These are phyloP conservation scores for Basipetospora sp. DNA, from an alignment of 2,329 filamentous ascomycete genomes.

Conservation along the genomic window DNA sequence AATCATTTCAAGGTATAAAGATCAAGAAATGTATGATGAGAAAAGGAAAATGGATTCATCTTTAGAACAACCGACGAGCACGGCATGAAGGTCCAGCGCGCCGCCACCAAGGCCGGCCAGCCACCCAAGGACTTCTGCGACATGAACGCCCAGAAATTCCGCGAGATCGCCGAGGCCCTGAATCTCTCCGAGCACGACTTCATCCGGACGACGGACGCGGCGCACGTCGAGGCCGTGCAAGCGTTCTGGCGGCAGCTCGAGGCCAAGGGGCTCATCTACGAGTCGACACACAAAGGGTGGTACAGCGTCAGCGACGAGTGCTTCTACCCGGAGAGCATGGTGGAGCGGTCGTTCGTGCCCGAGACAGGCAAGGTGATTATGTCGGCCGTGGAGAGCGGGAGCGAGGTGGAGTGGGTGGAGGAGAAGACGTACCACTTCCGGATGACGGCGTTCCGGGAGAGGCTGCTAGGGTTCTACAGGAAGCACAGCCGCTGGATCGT, in stretches of 20 bases:
- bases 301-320: conserved; percentile 95
- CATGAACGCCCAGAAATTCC: conserved; percentile 64
- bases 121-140: conserved; percentile 80
- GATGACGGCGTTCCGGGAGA: conserved; percentile 67
- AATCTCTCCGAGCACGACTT: conserved; percentile 70
- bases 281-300: conserved; percentile 80
- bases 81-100: conserved; percentile 91
- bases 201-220: conserved; percentile 74
- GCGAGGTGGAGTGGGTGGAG: conserved; percentile 84
- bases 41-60: too few species aligned
- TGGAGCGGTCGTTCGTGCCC: conserved; percentile 62
- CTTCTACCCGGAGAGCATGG: conserved; percentile 68
- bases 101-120: conserved; percentile 55
- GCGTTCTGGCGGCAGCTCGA: conserved; percentile 77
- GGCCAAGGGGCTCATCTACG: conserved; percentile 65
- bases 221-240: conserved; percentile 72
- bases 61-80: conserved; percentile 99
- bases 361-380: conserved; percentile 70
- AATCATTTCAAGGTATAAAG: too few species aligned
- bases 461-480: conserved; percentile 63
- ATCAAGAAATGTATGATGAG: too few species aligned
- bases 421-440: conserved; percentile 93
- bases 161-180: conserved; percentile 53
- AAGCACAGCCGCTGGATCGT: conserved; percentile 65
- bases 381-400: conserved; percentile 74